Conservation (phyloP, 352 stramenopile genomes). For the Phytophthora megakarya region DNA sequence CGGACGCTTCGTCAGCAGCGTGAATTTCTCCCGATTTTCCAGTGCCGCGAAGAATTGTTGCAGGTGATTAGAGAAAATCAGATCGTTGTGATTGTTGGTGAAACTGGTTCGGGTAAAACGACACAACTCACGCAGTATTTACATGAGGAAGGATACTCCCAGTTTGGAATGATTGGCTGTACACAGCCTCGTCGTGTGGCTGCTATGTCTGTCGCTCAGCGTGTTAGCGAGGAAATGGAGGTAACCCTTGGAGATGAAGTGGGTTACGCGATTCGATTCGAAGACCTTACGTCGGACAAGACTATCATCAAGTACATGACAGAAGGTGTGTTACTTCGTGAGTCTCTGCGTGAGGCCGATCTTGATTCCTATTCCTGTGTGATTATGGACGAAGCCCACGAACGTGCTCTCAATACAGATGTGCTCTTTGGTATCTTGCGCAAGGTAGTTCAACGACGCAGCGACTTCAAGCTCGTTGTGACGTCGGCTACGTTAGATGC, state of each 20-base stretch:
- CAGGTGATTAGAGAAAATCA: constrained; percentile 98
- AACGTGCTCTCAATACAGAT: constrained; percentile 94
- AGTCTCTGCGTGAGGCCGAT: constrained; percentile 92
- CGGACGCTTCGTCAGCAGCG: constrained; percentile 96
- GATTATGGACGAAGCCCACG: constrained; percentile 96
- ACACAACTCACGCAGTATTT: constrained; percentile 98
- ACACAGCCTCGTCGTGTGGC: constrained; percentile 98
- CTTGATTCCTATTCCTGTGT: constrained; percentile 89
- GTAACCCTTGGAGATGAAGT: constrained; percentile 92
- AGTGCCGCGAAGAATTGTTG: constrained; percentile 95
- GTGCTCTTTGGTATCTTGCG: constrained; percentile 94
- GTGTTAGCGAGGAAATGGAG: constrained; percentile 98
- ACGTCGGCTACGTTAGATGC: constrained; percentile 97
- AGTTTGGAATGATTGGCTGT: constrained; percentile 94
- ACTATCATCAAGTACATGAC: constrained; percentile 99
- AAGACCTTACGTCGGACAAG: constrained; percentile 93
- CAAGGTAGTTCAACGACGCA: constrained; percentile 88
- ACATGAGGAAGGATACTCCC: constrained; percentile 90
- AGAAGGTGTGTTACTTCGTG: constrained; percentile 90
- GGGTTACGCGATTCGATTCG: constrained; percentile 94
- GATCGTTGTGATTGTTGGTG: constrained; percentile 98
- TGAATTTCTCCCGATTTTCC: constrained; percentile 96
- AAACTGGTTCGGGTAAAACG: constrained; percentile 98
- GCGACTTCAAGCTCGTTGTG: constrained; percentile 92
- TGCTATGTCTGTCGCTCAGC: constrained; percentile 98